phyloP scores from a whole-genome alignment of 208 protist genomes.

The Leptomonas seymouri region DNA sequence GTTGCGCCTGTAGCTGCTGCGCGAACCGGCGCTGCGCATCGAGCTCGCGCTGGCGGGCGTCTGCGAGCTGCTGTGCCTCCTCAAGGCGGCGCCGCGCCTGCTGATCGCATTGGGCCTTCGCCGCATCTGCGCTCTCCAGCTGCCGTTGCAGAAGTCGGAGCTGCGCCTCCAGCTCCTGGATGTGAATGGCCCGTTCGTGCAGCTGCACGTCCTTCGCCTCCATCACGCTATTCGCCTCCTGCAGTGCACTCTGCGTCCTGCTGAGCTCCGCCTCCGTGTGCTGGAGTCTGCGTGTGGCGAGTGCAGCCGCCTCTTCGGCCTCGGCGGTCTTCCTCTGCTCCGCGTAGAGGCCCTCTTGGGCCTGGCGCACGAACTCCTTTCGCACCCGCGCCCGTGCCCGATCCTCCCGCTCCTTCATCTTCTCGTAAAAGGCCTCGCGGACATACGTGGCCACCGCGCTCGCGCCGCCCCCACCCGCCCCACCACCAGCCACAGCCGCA shows the following conservation, averaged over 20 bases:
- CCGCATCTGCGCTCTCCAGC: constrained; percentile 1
- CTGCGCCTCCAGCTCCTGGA: constrained; percentile 28
- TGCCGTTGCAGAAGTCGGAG: constrained; percentile 27
- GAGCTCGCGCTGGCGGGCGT: constrained; percentile 17
- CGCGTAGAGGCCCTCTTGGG: constrained; percentile 29
- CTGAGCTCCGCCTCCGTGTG: constrained; percentile 13
- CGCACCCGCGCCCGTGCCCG: constrained; percentile 35
- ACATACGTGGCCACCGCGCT: no score
- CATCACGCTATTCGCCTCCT: constrained; percentile 15
- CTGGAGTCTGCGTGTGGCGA: constrained; percentile 1
- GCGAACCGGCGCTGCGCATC: constrained; percentile 33
- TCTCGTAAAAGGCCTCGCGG: constrained; percentile 35
- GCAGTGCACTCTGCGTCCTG: constrained; percentile 5
- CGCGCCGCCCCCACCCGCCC: no score
- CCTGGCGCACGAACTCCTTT: constrained; percentile 36
- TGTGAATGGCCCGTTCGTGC: constrained; percentile 27
- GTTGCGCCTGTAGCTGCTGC: constrained; percentile 26
- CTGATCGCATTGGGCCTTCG: background rate
- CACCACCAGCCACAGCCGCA: no score
- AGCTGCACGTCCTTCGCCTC: constrained; percentile 32
- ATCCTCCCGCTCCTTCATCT: constrained; percentile 38
- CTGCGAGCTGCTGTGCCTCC: constrained; percentile 16
- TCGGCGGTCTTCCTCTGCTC: constrained; percentile 32
- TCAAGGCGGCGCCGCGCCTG: background rate
- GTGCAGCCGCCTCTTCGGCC: constrained; percentile 22